Evolutionary conservation across 176 grass and related monocot species (phyloP).

Genomic region (Leersia perrieri): DNA sequence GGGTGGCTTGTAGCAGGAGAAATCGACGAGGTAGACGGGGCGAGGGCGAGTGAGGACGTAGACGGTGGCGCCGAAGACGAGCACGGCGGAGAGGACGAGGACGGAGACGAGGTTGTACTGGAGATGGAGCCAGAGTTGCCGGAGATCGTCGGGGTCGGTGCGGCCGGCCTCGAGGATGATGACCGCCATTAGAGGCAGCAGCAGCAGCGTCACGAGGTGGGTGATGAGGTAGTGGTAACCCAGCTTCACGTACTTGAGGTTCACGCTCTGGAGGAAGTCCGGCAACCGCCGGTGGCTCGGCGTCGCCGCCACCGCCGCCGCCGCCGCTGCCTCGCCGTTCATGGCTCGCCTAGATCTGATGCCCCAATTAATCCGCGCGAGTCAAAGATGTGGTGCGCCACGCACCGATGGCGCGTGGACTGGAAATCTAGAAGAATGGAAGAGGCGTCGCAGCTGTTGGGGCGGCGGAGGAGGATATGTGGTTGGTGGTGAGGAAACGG

Average conservation of each 20-base stretch:
- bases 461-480: neutral
- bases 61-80: slow-evolving; percentile 82
- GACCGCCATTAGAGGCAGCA: slow-evolving; percentile 84
- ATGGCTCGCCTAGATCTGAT: slow-evolving; percentile 46
- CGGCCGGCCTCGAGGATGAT: slow-evolving; percentile 78
- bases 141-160: slow-evolving; percentile 77
- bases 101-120: slow-evolving; percentile 92
- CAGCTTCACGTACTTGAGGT: slow-evolving; percentile 97
- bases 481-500: neutral
- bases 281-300: slow-evolving; percentile 64
- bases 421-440: neutral
- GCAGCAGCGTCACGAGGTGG: slow-evolving; percentile 70
- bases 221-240: slow-evolving; percentile 97
- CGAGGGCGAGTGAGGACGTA: slow-evolving; percentile 78
- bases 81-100: slow-evolving; percentile 72
- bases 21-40: slow-evolving; percentile 82
- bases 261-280: slow-evolving; percentile 99
- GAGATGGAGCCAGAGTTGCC: slow-evolving; percentile 83
- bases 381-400: slow-evolving; percentile 31
- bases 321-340: slow-evolving; percentile 28
- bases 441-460: slow-evolving; percentile 1
- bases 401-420: slow-evolving; percentile 33
- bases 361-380: neutral
- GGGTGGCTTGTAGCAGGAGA: slow-evolving; percentile 77
- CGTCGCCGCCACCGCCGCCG: neutral